Evolutionary conservation across 2,329 filamentous ascomycete species (phyloP).

Genomic region (Sarocladium brachiariae): DNA sequence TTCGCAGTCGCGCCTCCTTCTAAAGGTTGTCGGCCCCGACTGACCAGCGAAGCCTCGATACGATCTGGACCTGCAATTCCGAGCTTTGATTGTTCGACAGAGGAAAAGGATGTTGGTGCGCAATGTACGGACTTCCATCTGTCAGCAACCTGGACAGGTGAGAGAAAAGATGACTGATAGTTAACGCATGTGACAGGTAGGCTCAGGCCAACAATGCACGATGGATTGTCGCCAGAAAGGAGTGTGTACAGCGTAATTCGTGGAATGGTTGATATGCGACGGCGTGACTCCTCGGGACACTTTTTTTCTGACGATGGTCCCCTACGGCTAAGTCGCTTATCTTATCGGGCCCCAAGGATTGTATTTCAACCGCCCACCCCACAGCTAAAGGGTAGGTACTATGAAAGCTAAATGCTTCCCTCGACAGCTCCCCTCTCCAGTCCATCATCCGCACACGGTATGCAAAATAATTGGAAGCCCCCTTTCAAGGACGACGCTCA

Average conservation of each 20-base stretch:
- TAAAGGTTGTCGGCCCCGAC: not conserved
- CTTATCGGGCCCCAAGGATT: too few relatives aligned
- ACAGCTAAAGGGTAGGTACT: too few relatives aligned
- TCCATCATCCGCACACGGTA: too few relatives aligned
- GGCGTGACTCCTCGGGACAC: constrained; percentile 1
- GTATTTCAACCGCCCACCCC: too few relatives aligned
- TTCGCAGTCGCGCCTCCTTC: not conserved
- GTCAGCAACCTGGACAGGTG: not conserved
- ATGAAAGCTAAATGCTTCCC: too few relatives aligned
- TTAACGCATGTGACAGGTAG: not conserved
- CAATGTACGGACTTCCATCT: not conserved
- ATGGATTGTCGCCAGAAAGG: not conserved
- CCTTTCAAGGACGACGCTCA: too few relatives aligned
- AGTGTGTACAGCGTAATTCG: not conserved
- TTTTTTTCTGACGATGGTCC: constrained; percentile 1
- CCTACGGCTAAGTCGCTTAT: not conserved
- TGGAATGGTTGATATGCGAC: not conserved
- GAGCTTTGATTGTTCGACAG: not conserved
- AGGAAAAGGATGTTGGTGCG: not conserved
- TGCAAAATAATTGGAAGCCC: too few relatives aligned
- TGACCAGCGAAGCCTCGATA: not conserved
- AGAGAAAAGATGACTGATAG: not conserved
- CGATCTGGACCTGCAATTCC: not conserved
- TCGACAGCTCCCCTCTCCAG: too few relatives aligned
- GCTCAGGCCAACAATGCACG: not conserved